Evolutionary conservation across 2,329 filamentous ascomycete genomes (phyloP).

Genomic region (Tolypocladium album): DNA sequence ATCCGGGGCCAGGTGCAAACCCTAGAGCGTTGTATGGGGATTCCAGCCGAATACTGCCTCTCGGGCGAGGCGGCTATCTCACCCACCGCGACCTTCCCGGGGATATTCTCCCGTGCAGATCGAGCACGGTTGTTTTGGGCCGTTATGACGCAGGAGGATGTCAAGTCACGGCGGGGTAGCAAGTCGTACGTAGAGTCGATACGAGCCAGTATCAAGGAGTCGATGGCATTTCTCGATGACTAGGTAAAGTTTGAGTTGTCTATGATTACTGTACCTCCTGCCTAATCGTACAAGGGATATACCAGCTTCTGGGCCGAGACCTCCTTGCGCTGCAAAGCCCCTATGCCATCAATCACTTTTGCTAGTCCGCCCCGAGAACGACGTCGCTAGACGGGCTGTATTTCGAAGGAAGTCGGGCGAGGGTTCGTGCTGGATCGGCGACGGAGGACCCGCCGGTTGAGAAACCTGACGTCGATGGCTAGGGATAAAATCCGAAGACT

Average conservation of each 20-base stretch:
- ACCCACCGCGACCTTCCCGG: slow-evolving; percentile 1
- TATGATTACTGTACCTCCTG: too few species aligned
- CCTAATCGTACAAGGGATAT: too few species aligned
- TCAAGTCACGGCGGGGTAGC: slow-evolving; percentile 8
- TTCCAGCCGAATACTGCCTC: slow-evolving; percentile 10
- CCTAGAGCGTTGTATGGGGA: slow-evolving; percentile 10
- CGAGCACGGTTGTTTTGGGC: slow-evolving; percentile 9
- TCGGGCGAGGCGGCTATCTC: slow-evolving; percentile 3
- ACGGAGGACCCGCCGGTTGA: too few species aligned
- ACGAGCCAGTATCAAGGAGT: slow-evolving; percentile 10
- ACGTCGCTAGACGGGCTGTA: too few species aligned
- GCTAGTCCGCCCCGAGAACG: too few species aligned
- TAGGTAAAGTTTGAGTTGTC: background rate
- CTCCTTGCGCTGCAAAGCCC: too few species aligned
- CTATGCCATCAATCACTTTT: too few species aligned
- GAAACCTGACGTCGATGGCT: too few species aligned
- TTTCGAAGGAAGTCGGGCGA: too few species aligned
- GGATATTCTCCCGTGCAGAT: slow-evolving; percentile 2
- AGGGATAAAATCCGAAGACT: too few species aligned
- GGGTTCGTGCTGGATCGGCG: too few species aligned
- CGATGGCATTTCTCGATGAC: slow-evolving; percentile 8
- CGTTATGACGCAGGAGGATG: slow-evolving; percentile 10
- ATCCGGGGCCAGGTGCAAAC: slow-evolving; percentile 9
- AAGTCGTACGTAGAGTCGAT: slow-evolving; percentile 12
- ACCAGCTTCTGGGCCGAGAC: too few species aligned